Conservation (phyloP, 1,139 yeast species). For the Debaryomycetaceae sp. region DNA sequence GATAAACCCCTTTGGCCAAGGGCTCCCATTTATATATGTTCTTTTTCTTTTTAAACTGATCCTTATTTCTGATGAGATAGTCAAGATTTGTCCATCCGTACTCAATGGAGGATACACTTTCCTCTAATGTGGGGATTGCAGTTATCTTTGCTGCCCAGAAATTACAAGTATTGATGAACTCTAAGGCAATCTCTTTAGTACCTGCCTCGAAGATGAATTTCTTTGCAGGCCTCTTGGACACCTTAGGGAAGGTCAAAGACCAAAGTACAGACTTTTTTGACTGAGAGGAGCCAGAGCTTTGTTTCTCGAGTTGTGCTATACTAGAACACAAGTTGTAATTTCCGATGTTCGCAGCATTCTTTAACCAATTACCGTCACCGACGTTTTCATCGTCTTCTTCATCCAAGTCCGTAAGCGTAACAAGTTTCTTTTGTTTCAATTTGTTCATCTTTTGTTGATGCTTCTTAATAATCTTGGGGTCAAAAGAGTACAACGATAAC, state of each 20-base stretch:
- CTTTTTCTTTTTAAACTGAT: slow-evolving; percentile 34
- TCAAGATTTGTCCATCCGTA: slow-evolving; percentile 74
- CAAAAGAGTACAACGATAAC: slow-evolving; percentile 51
- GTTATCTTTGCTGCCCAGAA: slow-evolving; percentile 89
- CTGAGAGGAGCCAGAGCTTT: slow-evolving; percentile 6
- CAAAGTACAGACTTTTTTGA: slow-evolving; percentile 20
- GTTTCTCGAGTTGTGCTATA: slow-evolving; percentile 39
- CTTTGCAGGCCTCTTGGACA: slow-evolving; percentile 30
- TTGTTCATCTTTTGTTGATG: slow-evolving; percentile 35
- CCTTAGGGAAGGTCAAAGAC: slow-evolving; percentile 41
- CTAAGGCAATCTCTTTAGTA: slow-evolving; percentile 64
- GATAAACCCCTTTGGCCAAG: slow-evolving; percentile 40
- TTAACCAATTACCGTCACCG: slow-evolving; percentile 72
- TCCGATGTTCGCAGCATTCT: slow-evolving; percentile 49
- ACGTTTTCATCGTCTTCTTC: slow-evolving; percentile 26
- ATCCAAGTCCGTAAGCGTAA: slow-evolving; percentile 12
- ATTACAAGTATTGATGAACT: slow-evolving; percentile 74
- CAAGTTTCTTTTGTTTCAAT: slow-evolving; percentile 21
- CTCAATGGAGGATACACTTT: slow-evolving; percentile 68
- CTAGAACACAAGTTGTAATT: slow-evolving; percentile 49
- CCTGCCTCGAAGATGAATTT: slow-evolving; percentile 56
- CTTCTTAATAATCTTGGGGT: slow-evolving; percentile 42
- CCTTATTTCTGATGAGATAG: slow-evolving; percentile 25
- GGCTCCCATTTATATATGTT: slow-evolving; percentile 42
- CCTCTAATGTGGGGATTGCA: slow-evolving; percentile 65